Evolutionary conservation across 1,284 basidiomycete species (phyloP).

Genomic region (Naganishia sp.): DNA sequence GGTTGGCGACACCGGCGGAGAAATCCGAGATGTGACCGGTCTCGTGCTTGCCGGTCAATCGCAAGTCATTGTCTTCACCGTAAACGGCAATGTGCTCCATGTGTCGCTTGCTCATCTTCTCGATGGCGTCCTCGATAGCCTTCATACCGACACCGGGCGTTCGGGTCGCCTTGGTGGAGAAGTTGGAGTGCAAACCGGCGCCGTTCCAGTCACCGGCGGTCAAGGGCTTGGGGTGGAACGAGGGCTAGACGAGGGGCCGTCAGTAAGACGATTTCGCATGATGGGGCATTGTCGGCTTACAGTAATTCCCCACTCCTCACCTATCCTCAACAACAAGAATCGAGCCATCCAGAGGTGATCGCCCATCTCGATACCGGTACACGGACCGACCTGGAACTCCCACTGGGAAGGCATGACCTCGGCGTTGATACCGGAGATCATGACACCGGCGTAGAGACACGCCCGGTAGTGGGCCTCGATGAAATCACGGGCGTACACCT

Average conservation of each 20-base stretch:
- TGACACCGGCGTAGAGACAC: slow-evolving; percentile 94
- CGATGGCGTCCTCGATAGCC: slow-evolving; percentile 89
- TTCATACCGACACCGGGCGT: slow-evolving; percentile 87
- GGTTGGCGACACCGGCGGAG: slow-evolving; percentile 94
- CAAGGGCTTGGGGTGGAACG: slow-evolving; percentile 99
- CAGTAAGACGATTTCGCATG: background rate
- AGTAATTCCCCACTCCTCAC: slow-evolving; percentile 98
- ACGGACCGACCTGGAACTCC: slow-evolving; percentile 99
- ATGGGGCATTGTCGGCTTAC: slow-evolving; percentile 54
- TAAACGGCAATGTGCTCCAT: slow-evolving; percentile 94
- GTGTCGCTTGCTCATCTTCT: slow-evolving; percentile 80
- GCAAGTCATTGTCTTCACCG: slow-evolving; percentile 92
- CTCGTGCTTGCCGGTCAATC: slow-evolving; percentile 89
- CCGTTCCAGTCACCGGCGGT: slow-evolving; percentile 96
- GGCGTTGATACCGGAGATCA: slow-evolving; percentile 99
- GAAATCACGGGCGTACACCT: slow-evolving; percentile 97
- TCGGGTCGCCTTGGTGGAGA: slow-evolving; percentile 87
- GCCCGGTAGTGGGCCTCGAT: slow-evolving; percentile 94
- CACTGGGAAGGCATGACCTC: slow-evolving; percentile 99
- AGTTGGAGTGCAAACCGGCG: slow-evolving; percentile 96
- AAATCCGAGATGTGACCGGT: slow-evolving; percentile 93
- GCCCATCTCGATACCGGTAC: slow-evolving; percentile 96
- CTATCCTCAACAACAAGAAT: slow-evolving; percentile 86
- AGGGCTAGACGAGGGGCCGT: slow-evolving; percentile 44
- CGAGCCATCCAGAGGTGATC: slow-evolving; percentile 98